Evolutionary conservation across 116 monocot species (phyloP).

Genomic region (Posidonia oceanica): DNA sequence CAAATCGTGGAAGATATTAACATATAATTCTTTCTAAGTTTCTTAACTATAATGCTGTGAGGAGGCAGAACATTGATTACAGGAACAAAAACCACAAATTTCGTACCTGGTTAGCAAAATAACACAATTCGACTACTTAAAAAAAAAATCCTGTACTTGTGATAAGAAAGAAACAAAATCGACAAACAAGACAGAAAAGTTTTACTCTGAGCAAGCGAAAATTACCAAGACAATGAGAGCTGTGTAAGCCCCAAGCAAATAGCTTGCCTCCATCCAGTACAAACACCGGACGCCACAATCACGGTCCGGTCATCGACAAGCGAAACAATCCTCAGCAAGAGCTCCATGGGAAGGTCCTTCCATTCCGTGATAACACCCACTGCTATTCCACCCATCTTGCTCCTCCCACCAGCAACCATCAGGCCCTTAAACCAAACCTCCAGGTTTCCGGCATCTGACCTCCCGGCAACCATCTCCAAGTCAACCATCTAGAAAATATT

Average conservation of each 20-base stretch:
- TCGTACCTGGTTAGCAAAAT: too few species aligned
- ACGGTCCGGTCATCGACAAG: constrained; percentile 34
- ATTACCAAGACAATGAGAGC: constrained; percentile 58
- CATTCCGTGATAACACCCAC: constrained; percentile 22
- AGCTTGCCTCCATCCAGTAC: constrained; percentile 63
- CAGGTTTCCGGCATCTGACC: constrained; percentile 15
- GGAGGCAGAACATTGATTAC: too few species aligned
- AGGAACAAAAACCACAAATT: too few species aligned
- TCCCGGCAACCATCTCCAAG: constrained; percentile 33
- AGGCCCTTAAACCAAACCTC: constrained; percentile 44
- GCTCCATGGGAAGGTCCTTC: constrained; percentile 78
- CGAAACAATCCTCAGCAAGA: constrained; percentile 39
- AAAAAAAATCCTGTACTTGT: too few species aligned
- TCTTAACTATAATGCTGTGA: too few species aligned
- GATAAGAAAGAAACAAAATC: too few species aligned
- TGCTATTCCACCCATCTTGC: constrained; percentile 18
- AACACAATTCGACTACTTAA: too few species aligned
- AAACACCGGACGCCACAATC: constrained; percentile 51
- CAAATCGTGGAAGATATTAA: too few species aligned
- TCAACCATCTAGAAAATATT: not conserved
- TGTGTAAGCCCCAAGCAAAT: constrained; percentile 35
- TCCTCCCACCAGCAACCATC: constrained; percentile 20
- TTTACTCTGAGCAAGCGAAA: not conserved
- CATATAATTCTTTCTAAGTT: too few species aligned
- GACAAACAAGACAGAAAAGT: too few species aligned